Base-by-base conservation (phyloP, 176 grass and related monocot genomes). In the Triticum dicoccoides region DNA sequence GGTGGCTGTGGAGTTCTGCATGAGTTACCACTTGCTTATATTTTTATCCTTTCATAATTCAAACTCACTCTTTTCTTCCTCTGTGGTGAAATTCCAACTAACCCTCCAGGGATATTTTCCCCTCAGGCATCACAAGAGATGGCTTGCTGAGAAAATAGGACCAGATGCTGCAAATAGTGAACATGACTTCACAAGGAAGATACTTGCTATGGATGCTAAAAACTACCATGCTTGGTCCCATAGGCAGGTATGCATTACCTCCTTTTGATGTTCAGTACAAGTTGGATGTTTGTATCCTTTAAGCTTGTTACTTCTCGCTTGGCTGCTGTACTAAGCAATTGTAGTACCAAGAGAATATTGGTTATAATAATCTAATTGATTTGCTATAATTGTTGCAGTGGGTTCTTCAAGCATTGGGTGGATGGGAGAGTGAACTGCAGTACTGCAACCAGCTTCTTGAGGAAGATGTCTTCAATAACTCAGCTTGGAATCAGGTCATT, bases 221-320 rank as follows among this genome's bases (percentile, higher is more conserved):
- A 96, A 98, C 81, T 96, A 98, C 87, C 96, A 92, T 91, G 89
- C 92, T 77, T 98, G 96, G 96, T 98, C 96, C 80, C 93, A 96
- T 89, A 98, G 93, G 76, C 93, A 96, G 96, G 96, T 98, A 84
- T 62, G 59, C 8, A 37, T 35, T 8, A 47, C 72, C 30, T 39
- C 42, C 61, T 61, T 76, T 80, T 4, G 27, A 34, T 84, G 44
- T 61, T 47, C 64, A 34, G 10, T 84, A 74, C 21, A 85, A 67
- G 44, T 67, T 67, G 21, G 61, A n/a, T 52, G 18, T 77, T 67
- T 20, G 66, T 77, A 85, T 56, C 30, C 20, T 20, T 77, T 77
- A 65, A 85, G 73, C 21, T 68, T 9, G 21, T 24, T 80, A 61
- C 71, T 76, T 54, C 33, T 25, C 18, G 45, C 25, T 84, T 79